phyloP scores from a whole-genome alignment of 306 rosid species.

The Lagenaria siceraria region DNA sequence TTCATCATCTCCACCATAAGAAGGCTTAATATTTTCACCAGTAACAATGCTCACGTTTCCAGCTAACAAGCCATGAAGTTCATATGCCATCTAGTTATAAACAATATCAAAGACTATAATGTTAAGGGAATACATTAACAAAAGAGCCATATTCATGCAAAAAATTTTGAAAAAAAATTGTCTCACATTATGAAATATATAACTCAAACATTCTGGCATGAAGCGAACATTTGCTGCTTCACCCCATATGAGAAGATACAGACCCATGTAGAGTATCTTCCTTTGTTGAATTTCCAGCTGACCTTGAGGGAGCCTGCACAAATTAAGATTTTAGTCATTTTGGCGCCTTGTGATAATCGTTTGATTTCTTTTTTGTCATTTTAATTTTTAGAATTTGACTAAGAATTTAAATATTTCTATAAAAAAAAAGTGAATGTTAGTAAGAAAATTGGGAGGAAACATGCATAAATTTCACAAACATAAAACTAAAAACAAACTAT shows the following conservation, averaged over 20 bases:
- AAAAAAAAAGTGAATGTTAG: no score
- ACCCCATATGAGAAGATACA: constrained; percentile 94
- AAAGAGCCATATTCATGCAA: neutral
- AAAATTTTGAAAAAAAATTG: neutral
- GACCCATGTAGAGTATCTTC: constrained; percentile 88
- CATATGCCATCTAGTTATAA: constrained; percentile 79
- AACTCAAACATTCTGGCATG: constrained; percentile 93
- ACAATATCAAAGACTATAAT: constrained; percentile 16
- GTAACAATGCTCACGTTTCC: constrained; percentile 98
- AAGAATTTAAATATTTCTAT: no score
- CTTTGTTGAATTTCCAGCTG: constrained; percentile 78
- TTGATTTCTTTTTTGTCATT: no score
- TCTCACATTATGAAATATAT: constrained; percentile 87
- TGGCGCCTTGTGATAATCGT: neutral
- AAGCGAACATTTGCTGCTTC: constrained; percentile 88
- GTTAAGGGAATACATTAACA: neutral
- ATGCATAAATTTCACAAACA: no score
- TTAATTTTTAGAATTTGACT: no score
- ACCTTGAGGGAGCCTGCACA: constrained; percentile 73
- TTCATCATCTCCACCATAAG: constrained; percentile 97
- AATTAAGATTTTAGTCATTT: constrained; percentile 12
- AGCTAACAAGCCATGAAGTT: constrained; percentile 91
- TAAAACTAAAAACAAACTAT: no score
- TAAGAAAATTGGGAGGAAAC: no score
- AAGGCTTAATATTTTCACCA: constrained; percentile 96